Base-by-base conservation (phyloP, 2,329 filamentous ascomycete species). In the Taxawa tesnikishii region DNA sequence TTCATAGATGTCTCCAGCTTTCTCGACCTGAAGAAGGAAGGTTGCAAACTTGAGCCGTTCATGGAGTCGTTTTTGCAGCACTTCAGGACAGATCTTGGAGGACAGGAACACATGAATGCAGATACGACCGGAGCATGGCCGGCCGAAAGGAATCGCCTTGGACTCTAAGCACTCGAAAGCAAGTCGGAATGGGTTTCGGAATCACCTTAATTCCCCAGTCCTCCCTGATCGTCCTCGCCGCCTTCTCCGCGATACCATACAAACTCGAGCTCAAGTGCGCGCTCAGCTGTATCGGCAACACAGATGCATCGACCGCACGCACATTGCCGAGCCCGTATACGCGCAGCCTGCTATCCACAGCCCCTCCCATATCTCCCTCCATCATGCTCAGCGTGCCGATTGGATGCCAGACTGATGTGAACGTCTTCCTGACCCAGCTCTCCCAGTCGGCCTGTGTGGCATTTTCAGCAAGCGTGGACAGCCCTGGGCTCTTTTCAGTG, bases 391-490 rank as follows among this genome's bases (percentile, higher is more conserved):
- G 31, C 2, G 47, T 51, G 11, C 37, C 40, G 13, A 49, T 43
- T 18, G 49, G 48, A 29, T 51, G 48, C 47, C 47, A 49, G 4
- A 48, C 45, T 19, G 36, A 41, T 6, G 44, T 47, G 26, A 47
- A 47, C 7, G 28, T 34, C 7, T 32, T 15, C 32, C 43, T 46
- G 29, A 47, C 39, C 39, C 40, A 48, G n/a, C 31, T 26, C 28
- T 43, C 45, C 43, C 40, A 53, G 4, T 39, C 39, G 3, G 29
- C 34, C 16, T 42, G 36, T 11, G 18, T 23, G 7, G 41, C 43
- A 12, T 38, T 28, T 10, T 13, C 19, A 1, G 38, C 29, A 4
- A 42, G 31, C 1, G 36, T 15, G 7, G 38, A 21, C 3, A 29
- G 28, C 16, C 33, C 53, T 12, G 31, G 59, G 40, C 9, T 41